phyloP scores from a whole-genome alignment of 805 yeast species.

The Hanseniaspora mollemarum region DNA sequence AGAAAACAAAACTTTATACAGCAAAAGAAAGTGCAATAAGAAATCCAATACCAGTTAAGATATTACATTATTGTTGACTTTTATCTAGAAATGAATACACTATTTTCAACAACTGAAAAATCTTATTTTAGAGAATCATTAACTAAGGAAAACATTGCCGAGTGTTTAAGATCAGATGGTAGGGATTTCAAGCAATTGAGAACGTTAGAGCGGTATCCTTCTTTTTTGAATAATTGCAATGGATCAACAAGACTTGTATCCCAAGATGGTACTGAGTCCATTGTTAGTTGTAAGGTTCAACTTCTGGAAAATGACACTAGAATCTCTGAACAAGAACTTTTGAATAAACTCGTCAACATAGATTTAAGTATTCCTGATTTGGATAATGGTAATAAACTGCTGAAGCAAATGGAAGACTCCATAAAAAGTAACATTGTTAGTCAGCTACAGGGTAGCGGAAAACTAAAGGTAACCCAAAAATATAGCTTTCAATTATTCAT shows the following conservation, averaged over 20 bases:
- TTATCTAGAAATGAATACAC: constrained; percentile 1
- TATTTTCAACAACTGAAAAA: constrained; percentile 62
- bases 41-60: too few relatives aligned
- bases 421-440: constrained; percentile 34
- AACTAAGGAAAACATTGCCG: constrained; percentile 22
- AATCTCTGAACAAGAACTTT: constrained; percentile 16
- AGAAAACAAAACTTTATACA: too few relatives aligned
- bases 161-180: constrained; percentile 78
- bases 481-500: constrained; percentile 67
- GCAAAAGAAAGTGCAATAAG: background rate
- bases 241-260: constrained; percentile 84
- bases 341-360: constrained; percentile 45
- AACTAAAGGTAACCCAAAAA: constrained; percentile 54
- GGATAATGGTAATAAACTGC: constrained; percentile 66
- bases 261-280: constrained; percentile 86
- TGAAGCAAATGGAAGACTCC: constrained; percentile 50
- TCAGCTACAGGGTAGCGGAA: constrained; percentile 37
- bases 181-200: constrained; percentile 63
- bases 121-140: constrained; percentile 68
- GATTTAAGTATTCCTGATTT: constrained; percentile 73
- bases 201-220: constrained; percentile 72
- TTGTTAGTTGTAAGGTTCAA: constrained; percentile 79
- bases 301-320: constrained; percentile 31
- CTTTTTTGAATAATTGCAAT: constrained; percentile 74
- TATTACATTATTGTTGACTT: too few relatives aligned